Evolutionary conservation across 2,329 filamentous ascomycete species (phyloP).

Genomic region (Beauveria bassiana): DNA sequence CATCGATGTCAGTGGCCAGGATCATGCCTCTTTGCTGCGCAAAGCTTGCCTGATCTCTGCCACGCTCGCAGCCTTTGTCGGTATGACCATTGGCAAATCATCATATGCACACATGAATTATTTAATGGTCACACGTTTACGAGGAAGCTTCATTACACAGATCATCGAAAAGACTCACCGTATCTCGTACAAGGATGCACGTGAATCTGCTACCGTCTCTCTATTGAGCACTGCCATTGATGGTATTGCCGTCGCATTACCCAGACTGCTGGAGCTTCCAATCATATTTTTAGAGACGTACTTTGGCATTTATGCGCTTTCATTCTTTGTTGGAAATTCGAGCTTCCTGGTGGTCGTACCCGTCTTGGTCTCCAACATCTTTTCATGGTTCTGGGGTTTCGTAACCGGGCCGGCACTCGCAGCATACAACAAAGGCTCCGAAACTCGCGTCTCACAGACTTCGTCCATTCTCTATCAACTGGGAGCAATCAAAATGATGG

Average conservation of each 20-base stretch:
- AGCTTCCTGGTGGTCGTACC: background rate
- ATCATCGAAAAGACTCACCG: slow-evolving; percentile 38
- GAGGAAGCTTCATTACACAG: slow-evolving; percentile 30
- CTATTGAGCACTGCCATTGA: slow-evolving; percentile 6
- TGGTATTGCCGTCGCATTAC: background rate
- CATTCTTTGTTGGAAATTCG: background rate
- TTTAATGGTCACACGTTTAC: slow-evolving; percentile 24
- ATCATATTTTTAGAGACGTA: background rate
- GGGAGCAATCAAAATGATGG: slow-evolving; percentile 5
- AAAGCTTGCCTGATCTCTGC: background rate
- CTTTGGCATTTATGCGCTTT: slow-evolving; percentile 4
- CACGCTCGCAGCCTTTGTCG: background rate
- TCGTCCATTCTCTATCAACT: background rate
- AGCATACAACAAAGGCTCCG: background rate
- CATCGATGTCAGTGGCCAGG: background rate
- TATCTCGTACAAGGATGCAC: slow-evolving; percentile 21
- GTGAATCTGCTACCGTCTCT: slow-evolving; percentile 18
- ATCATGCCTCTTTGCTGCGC: background rate
- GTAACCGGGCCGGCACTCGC: background rate
- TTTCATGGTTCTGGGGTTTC: slow-evolving; percentile 3
- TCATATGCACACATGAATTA: slow-evolving; percentile 7
- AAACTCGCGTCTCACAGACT: background rate
- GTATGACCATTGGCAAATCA: background rate
- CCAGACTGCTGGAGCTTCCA: background rate
- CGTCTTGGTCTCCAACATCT: background rate